phyloP scores from a whole-genome alignment of 768 basidiomycete genomes.

The Boletus rubropictus region DNA sequence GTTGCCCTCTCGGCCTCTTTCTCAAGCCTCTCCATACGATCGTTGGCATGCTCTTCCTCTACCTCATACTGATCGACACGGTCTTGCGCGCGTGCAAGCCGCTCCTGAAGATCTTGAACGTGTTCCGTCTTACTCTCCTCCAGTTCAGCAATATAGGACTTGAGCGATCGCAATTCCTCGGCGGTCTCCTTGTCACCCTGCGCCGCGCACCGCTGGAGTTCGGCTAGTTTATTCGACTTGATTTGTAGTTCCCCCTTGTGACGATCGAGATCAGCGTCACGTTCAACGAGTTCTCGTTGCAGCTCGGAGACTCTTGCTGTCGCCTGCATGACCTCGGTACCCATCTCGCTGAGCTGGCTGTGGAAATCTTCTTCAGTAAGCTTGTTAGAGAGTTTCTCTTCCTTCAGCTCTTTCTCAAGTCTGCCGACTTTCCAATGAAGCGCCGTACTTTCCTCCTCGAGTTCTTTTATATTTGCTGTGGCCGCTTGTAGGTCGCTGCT shows the following conservation, averaged over 20 bases:
- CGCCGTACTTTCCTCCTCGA: slow-evolving; percentile 55
- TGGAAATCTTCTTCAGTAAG: slow-evolving; percentile 38
- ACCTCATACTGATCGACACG: slow-evolving; percentile 39
- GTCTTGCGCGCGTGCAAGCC: slow-evolving; percentile 44
- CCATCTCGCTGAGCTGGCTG: slow-evolving; percentile 29
- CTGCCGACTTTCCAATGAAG: slow-evolving; percentile 49
- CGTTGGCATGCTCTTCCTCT: slow-evolving; percentile 43
- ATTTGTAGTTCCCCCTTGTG: slow-evolving; percentile 43
- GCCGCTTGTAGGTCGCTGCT: slow-evolving; percentile 50
- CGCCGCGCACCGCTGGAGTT: slow-evolving; percentile 24
- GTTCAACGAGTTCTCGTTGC: slow-evolving; percentile 41
- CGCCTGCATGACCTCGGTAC: slow-evolving; percentile 26
- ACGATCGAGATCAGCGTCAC: slow-evolving; percentile 26
- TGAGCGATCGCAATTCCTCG: slow-evolving; percentile 36
- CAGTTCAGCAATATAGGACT: slow-evolving; percentile 51
- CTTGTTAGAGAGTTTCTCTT: slow-evolving; percentile 41
- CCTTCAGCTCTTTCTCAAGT: slow-evolving; percentile 52
- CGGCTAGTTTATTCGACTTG: slow-evolving; percentile 21
- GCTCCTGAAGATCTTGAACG: slow-evolving; percentile 51
- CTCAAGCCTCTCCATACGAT: slow-evolving; percentile 47
- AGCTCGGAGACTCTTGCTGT: slow-evolving; percentile 37
- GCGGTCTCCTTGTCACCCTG: slow-evolving; percentile 22
- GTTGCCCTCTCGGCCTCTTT: slow-evolving; percentile 47
- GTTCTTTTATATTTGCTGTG: slow-evolving; percentile 50
- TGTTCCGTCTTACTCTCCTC: slow-evolving; percentile 52